A percentile compares a stretch with the other conserved stretches of the same genome.
phyloP scores from a whole-genome alignment of 2,329 filamentous ascomycete genomes.

The Xylaria sp. region DNA sequence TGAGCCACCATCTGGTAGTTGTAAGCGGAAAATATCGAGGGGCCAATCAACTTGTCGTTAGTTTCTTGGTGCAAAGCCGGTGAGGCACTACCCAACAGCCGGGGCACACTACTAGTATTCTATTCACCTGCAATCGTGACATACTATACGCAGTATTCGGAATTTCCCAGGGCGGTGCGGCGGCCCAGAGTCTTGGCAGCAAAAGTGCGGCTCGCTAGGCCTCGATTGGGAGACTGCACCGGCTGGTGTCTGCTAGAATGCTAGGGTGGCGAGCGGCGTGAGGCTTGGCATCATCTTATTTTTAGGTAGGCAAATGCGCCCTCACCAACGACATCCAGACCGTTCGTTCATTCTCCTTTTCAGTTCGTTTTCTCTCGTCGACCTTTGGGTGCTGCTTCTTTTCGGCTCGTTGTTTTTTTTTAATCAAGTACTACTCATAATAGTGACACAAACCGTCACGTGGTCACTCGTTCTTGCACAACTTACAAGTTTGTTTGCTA shows the following conservation, averaged over 20 bases:
- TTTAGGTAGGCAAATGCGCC: slow-evolving; percentile 12
- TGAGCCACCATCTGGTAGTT: neutral
- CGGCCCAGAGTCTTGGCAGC: slow-evolving; percentile 7
- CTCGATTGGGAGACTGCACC: slow-evolving; percentile 2
- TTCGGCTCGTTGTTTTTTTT: slow-evolving; percentile 9
- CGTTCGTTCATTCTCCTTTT: slow-evolving; percentile 1
- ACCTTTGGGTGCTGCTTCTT: slow-evolving; percentile 20
- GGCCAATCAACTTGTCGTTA: too few species aligned
- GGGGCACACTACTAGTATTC: too few species aligned
- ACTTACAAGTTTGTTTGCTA: slow-evolving; percentile 20
- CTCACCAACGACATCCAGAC: neutral
- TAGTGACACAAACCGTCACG: slow-evolving; percentile 27
- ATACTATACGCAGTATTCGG: too few species aligned
- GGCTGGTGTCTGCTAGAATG: neutral
- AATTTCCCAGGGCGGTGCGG: neutral
- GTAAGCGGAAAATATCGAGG: neutral
- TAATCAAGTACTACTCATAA: slow-evolving; percentile 6
- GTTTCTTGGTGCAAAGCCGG: too few species aligned
- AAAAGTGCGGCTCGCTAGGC: slow-evolving; percentile 1
- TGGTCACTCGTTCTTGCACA: slow-evolving; percentile 40
- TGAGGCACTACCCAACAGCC: too few species aligned
- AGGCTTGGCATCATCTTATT: slow-evolving; percentile 27
- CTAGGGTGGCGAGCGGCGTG: neutral
- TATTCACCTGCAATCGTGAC: neutral
- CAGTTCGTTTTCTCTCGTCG: slow-evolving; percentile 2